These are phyloP conservation scores for Purpureocillium lavendulum DNA, from an alignment of 2,329 filamentous ascomycete species.

Conservation along the genomic window DNA sequence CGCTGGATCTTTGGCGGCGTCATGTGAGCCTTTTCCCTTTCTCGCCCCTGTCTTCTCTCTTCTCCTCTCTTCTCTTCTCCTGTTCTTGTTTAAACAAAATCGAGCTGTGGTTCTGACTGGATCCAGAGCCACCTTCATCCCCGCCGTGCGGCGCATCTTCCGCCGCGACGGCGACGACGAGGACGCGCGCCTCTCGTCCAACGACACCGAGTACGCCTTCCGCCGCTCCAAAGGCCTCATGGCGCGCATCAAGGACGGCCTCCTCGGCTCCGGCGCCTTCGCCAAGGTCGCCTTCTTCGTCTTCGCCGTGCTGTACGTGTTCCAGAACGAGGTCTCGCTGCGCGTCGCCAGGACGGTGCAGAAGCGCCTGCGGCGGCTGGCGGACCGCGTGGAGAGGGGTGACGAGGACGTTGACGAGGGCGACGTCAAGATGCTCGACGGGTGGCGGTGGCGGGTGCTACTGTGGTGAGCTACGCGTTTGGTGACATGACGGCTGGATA, in stretches of 20 bases:
- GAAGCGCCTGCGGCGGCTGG: constrained; percentile 40
- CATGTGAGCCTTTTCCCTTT: constrained; percentile 28
- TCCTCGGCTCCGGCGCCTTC: constrained; percentile 34
- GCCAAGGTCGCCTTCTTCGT: constrained; percentile 46
- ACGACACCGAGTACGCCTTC: constrained; percentile 52
- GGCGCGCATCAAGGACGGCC: constrained; percentile 36
- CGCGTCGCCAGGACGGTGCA: constrained; percentile 44
- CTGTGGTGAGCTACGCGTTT: too few species aligned
- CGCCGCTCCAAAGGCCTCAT: constrained; percentile 40
- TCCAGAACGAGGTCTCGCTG: constrained; percentile 49
- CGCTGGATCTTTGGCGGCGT: constrained; percentile 43
- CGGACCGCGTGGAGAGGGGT: constrained; percentile 37
- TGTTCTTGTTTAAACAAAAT: too few species aligned
- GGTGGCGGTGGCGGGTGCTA: constrained; percentile 50
- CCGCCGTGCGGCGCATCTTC: constrained; percentile 42
- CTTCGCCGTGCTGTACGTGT: constrained; percentile 48
- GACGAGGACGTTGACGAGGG: constrained; percentile 35
- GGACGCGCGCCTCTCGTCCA: constrained; percentile 25
- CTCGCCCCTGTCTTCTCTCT: too few species aligned
- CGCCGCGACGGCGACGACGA: constrained; percentile 31
- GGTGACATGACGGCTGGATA: too few species aligned
- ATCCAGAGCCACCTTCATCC: constrained; percentile 40
- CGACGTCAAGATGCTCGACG: constrained; percentile 40
- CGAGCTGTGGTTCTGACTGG: constrained; percentile 3
- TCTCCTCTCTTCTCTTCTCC: too few species aligned